These are phyloP conservation scores for Buxus sempervirens DNA, from an alignment of 164 flowering plant genomes.

Conservation along the genomic window DNA sequence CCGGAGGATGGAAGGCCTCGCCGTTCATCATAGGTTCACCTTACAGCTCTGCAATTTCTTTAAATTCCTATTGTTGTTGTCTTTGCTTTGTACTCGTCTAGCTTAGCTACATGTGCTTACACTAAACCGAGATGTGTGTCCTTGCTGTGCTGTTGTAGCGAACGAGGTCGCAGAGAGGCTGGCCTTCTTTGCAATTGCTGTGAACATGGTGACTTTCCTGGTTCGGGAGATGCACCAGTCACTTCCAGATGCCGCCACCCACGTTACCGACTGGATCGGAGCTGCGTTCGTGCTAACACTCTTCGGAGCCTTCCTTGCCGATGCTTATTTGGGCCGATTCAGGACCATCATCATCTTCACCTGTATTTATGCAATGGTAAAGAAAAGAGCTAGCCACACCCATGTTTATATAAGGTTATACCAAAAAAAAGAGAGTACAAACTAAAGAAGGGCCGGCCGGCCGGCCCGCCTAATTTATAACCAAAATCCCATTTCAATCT, in stretches of 20 bases:
- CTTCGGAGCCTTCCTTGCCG: constrained; percentile 72
- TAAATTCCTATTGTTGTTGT: not conserved
- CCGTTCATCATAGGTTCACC: constrained; percentile 57
- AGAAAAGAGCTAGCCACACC: constrained; percentile 3
- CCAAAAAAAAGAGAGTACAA: no score
- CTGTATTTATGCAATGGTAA: constrained; percentile 53
- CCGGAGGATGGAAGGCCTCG: constrained; percentile 76
- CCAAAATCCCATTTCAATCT: no score
- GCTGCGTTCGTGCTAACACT: constrained; percentile 60
- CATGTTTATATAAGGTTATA: no score
- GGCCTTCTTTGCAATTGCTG: constrained; percentile 59
- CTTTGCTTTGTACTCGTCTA: no score
- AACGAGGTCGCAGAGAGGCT: constrained; percentile 78
- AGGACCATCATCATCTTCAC: constrained; percentile 57
- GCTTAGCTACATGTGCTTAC: no score
- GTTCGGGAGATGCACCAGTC: constrained; percentile 47
- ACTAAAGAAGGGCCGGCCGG: not conserved
- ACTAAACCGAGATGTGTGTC: not conserved
- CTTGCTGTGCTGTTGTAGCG: constrained; percentile 25
- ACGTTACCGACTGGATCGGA: constrained; percentile 63
- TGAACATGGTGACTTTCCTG: constrained; percentile 60
- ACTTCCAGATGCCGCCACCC: constrained; percentile 49
- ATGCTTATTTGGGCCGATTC: constrained; percentile 74
- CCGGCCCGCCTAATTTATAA: no score
- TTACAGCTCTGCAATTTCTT: not conserved